These are phyloP conservation scores for Mucor irregularis DNA, from an alignment of 371 early-diverging fungal genomes.

Conservation along the genomic window DNA sequence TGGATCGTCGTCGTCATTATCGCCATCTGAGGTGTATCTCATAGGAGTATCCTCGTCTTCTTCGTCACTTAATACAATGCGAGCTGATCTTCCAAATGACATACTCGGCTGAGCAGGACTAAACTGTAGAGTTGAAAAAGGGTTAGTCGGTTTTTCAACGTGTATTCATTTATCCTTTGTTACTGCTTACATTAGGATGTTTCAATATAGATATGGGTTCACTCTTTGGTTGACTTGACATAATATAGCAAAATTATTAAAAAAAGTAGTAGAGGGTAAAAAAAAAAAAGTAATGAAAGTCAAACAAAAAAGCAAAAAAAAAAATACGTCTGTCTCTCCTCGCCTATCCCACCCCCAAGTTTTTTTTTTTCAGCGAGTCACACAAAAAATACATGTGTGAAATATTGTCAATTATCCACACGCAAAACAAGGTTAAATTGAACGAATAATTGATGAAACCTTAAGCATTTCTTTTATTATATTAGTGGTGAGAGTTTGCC, in stretches of 20 bases:
- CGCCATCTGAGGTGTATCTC: conserved; percentile 43
- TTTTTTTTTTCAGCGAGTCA: background rate
- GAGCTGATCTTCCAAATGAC: conserved; percentile 20
- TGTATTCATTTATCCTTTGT: conserved; percentile 2
- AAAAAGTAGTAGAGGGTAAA: background rate
- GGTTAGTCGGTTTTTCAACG: conserved; percentile 1
- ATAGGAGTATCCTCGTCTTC: conserved; percentile 27
- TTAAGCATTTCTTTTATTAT: background rate
- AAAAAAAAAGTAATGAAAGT: background rate
- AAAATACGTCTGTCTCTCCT: too few species aligned
- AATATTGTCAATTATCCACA: too few species aligned
- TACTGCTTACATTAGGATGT: conserved; percentile 2
- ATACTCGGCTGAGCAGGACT: conserved; percentile 8
- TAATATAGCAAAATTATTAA: background rate
- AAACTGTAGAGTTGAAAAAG: background rate
- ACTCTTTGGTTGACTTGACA: background rate
- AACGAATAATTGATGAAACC: too few species aligned
- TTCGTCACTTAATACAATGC: conserved; percentile 43
- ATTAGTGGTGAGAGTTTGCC: background rate
- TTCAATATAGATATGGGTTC: conserved; percentile 14
- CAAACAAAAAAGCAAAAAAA: background rate
- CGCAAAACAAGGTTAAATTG: too few species aligned
- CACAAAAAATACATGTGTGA: too few species aligned
- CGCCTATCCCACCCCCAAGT: background rate
- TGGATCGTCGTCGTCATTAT: conserved; percentile 53